A percentile compares a stretch with the other conserved stretches of the same genome.
Conservation (phyloP, 345 rosid species). For the Salix exigua region DNA sequence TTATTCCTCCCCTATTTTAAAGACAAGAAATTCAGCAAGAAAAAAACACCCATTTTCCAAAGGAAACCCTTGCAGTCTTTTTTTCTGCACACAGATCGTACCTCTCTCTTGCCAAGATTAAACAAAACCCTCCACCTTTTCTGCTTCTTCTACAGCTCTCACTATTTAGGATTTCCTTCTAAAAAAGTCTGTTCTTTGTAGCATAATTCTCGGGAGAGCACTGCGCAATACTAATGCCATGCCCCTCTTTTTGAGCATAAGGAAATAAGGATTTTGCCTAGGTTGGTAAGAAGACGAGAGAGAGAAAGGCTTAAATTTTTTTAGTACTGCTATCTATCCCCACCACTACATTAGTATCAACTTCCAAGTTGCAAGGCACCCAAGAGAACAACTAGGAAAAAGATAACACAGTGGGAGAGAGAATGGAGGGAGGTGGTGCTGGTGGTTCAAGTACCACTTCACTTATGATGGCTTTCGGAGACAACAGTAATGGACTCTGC, state of each 20-base stretch:
- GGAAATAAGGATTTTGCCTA: slow-evolving; percentile 16
- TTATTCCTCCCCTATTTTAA: neutral
- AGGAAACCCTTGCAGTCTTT: slow-evolving; percentile 38
- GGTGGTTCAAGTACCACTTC: slow-evolving; percentile 56
- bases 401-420: slow-evolving; percentile 18
- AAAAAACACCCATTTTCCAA: slow-evolving; percentile 39
- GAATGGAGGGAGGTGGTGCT: slow-evolving; percentile 53
- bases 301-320: neutral
- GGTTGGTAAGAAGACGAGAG: slow-evolving; percentile 16
- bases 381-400: slow-evolving; percentile 23
- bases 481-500: slow-evolving; percentile 57
- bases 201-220: slow-evolving; percentile 93
- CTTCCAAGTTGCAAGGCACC: slow-evolving; percentile 38
- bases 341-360: neutral
- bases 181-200: slow-evolving; percentile 59
- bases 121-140: slow-evolving; percentile 20
- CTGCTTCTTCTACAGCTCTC: slow-evolving; percentile 30
- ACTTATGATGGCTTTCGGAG: slow-evolving; percentile 74
- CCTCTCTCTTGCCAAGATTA: slow-evolving; percentile 15
- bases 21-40: slow-evolving; percentile 15
- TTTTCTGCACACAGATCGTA: neutral
- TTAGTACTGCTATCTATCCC: neutral
- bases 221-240: slow-evolving; percentile 12
- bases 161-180: slow-evolving; percentile 52
- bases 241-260: slow-evolving; percentile 10